Evolutionary conservation across 2,329 filamentous ascomycete species (phyloP).

Genomic region (Xylariaceae sp.): DNA sequence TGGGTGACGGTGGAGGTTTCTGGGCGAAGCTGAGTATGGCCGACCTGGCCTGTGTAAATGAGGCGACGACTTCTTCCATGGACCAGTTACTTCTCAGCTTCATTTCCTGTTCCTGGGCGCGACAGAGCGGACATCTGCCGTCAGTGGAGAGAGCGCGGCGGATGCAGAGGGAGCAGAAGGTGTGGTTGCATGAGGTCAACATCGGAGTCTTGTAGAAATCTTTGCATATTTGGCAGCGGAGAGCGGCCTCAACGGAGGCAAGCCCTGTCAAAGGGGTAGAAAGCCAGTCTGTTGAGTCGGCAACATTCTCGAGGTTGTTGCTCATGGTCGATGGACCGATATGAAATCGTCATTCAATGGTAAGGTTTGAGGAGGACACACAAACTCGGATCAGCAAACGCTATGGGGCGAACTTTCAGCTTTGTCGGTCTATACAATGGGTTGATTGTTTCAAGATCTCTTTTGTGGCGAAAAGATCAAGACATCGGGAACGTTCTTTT

Average conservation of each 20-base stretch:
- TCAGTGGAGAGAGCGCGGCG: conserved; percentile 77
- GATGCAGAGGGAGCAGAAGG: conserved; percentile 95
- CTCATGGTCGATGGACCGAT: too few relatives aligned
- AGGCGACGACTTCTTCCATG: conserved; percentile 77
- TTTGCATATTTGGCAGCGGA: conserved; percentile 96
- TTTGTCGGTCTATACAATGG: too few relatives aligned
- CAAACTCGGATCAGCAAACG: too few relatives aligned
- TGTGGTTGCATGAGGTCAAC: conserved; percentile 91
- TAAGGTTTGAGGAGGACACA: too few relatives aligned
- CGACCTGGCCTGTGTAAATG: conserved; percentile 65
- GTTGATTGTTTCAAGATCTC: too few relatives aligned
- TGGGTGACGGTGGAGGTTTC: conserved; percentile 30
- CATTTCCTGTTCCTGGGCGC: conserved; percentile 72
- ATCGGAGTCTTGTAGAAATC: conserved; percentile 95
- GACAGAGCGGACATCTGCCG: conserved; percentile 84
- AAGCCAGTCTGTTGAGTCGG: conserved; percentile 85
- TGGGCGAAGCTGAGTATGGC: conserved; percentile 62
- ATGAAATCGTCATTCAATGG: too few relatives aligned
- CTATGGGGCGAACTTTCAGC: too few relatives aligned
- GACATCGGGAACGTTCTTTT: too few relatives aligned
- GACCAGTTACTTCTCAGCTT: conserved; percentile 82
- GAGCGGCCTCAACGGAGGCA: conserved; percentile 70
- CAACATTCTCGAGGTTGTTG: conserved; percentile 41
- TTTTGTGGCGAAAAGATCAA: too few relatives aligned
- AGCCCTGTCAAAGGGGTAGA: conserved; percentile 63